Evolutionary conservation across 2,329 filamentous ascomycete species (phyloP).

Genomic region (Fusarium mundagurra): DNA sequence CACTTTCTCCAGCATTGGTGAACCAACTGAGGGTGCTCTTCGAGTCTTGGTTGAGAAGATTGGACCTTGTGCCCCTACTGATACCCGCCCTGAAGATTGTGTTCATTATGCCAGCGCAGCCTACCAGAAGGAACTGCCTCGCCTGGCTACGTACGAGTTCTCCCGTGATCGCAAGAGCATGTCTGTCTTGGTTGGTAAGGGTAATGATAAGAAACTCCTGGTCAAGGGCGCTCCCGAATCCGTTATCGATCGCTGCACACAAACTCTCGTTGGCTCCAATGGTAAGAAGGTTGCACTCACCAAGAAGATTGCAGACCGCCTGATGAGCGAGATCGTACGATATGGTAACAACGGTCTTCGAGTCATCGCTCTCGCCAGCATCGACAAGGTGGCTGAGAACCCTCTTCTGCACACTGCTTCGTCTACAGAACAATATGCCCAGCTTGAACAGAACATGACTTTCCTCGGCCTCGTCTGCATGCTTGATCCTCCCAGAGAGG

Average conservation of each 20-base stretch:
- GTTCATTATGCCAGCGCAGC: conserved; percentile 84
- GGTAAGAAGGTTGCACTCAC: conserved; percentile 81
- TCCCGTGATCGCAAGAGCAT: conserved; percentile 98
- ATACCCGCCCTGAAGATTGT: conserved; percentile 66
- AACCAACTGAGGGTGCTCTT: conserved; percentile 94
- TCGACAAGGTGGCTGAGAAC: conserved; percentile 78
- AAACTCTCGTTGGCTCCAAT: conserved; percentile 78
- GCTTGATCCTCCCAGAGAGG: conserved; percentile 94
- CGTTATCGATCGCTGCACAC: conserved; percentile 90
- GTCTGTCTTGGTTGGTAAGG: conserved; percentile 87
- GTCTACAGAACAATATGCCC: conserved; percentile 82
- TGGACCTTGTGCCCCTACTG: conserved; percentile 76
- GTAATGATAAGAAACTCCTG: conserved; percentile 78
- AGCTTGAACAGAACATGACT: conserved; percentile 94
- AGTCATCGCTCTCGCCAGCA: conserved; percentile 89
- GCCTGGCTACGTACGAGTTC: conserved; percentile 93
- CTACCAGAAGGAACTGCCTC: conserved; percentile 80
- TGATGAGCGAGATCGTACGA: conserved; percentile 83
- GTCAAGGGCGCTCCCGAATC: conserved; percentile 98
- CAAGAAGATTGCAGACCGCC: conserved; percentile 72
- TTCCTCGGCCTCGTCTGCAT: conserved; percentile 93
- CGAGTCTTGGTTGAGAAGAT: conserved; percentile 94
- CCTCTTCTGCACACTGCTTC: conserved; percentile 79
- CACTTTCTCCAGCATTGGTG: conserved; percentile 84
- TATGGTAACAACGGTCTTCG: conserved; percentile 94